Base-by-base conservation (phyloP, 2,329 filamentous ascomycete genomes). In the Metarhizium sp. region DNA sequence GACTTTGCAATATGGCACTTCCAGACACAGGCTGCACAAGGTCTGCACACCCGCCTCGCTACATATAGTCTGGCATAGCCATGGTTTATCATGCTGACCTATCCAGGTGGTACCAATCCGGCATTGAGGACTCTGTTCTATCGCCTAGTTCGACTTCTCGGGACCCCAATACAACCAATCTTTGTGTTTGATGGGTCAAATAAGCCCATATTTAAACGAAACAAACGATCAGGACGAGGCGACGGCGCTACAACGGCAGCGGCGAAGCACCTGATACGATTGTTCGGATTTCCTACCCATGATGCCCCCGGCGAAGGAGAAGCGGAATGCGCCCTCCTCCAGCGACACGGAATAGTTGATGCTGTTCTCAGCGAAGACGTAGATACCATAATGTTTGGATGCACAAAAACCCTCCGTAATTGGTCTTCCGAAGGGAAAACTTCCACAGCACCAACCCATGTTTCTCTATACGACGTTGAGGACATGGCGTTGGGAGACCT, bases 1-100 rank as follows among this genome's bases (percentile, higher is more conserved):
- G 94, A 99, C 67, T 88, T 95, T 62, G 90, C 91, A 2, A 97
- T 99, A 66, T 99, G 94, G 94, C 87, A 96, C 48, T 97, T 96
- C 66, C 94, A 99, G 66, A 86, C 86, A 13, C 91, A 95, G 66
- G 86, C 90, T 14, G 88, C 88, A 18, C 84, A 85, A 74, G 90
- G 83, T 81, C 64, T 36, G 63, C 56, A 18, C 25, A 6, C 6
- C 32, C 4, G 2, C 6, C 18, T 48, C 18, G 25, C 11, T 30
- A 8, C 10, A 14, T 11, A 8, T 5, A 18, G 16, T 11, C n/a
- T 6, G 20, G 13, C 13, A 48, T 48, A 48, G 20, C 5, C 7
- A 7, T n/a, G 7, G 1, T 2, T 5, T 4, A 48, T 6, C 10
- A 6, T 29, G 50, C 60, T 62, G 51, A 62, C 52, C 40, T 14